These are phyloP conservation scores for Jacaranda mimosifolia DNA, from an alignment of 257 asterid genomes.

Conservation along the genomic window DNA sequence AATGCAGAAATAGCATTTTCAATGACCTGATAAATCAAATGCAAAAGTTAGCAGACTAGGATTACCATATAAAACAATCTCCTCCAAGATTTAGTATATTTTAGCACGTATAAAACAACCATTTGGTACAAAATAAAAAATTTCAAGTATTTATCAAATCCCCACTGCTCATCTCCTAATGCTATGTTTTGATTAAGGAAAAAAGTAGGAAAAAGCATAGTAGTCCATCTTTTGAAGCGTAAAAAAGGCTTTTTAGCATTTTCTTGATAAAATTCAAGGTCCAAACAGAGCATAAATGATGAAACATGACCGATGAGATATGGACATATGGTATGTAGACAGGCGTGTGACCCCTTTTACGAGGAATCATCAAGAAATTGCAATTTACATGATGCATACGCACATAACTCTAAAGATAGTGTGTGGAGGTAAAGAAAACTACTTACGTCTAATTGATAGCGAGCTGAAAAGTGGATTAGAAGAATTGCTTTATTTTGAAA, in stretches of 20 bases:
- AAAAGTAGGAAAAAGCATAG: no score
- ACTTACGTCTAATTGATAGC: conserved; percentile 87
- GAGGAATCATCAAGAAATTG: background rate
- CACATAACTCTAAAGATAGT: conserved; percentile 2
- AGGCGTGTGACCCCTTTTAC: background rate
- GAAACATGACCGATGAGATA: background rate
- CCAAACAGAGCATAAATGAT: no score
- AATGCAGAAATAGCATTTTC: conserved; percentile 75
- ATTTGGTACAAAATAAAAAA: no score
- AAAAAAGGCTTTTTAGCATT: no score
- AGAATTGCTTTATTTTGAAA: conserved; percentile 94
- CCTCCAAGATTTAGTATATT: background rate
- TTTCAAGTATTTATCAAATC: background rate
- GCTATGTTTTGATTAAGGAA: no score
- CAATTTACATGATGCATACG: conserved; percentile 1
- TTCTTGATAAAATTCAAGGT: no score
- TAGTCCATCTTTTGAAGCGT: no score
- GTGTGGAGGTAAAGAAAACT: conserved; percentile 18
- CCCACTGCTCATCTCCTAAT: background rate
- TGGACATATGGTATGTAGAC: conserved; percentile 6
- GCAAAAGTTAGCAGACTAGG: conserved; percentile 4
- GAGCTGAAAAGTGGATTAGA: conserved; percentile 95
- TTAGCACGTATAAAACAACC: no score
- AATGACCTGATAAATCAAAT: conserved; percentile 60
- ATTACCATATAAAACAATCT: background rate